Evolutionary conservation across 2,329 filamentous ascomycete species (phyloP).

Genomic region (Sclerotinia trifoliorum): DNA sequence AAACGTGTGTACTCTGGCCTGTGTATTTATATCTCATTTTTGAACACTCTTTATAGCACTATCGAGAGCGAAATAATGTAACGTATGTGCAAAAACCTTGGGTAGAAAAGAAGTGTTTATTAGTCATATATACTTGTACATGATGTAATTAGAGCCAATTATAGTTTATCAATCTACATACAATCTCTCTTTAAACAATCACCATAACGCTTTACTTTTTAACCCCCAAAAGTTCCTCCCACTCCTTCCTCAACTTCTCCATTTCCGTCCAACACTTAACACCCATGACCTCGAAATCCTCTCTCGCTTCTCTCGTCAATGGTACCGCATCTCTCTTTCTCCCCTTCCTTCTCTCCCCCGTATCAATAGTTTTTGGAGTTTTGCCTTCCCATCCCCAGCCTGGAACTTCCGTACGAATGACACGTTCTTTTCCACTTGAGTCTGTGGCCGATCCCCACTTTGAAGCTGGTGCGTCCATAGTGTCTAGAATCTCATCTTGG

Average conservation of each 20-base stretch:
- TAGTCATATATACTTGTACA: background rate
- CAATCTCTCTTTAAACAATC: background rate
- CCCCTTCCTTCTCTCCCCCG: constrained; percentile 52
- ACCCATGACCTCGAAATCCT: constrained; percentile 62
- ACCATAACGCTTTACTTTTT: constrained; percentile 12
- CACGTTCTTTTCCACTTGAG: constrained; percentile 54
- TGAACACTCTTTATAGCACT: background rate
- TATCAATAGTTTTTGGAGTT: constrained; percentile 45
- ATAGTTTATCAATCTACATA: background rate
- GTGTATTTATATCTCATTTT: background rate
- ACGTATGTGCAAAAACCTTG: background rate
- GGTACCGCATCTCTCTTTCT: constrained; percentile 59
- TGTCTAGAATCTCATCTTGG: constrained; percentile 60
- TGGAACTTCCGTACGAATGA: constrained; percentile 78
- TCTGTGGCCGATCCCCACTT: constrained; percentile 86
- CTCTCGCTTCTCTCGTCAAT: constrained; percentile 58
- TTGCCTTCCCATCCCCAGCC: constrained; percentile 76
- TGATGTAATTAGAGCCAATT: constrained; percentile 1
- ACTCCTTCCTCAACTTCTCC: constrained; percentile 66
- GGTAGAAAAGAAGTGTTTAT: background rate
- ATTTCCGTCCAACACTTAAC: constrained; percentile 65
- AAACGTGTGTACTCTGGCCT: too few relatives aligned
- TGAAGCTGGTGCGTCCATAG: constrained; percentile 51
- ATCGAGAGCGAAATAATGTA: background rate
- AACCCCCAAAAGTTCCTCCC: constrained; percentile 49